Base-by-base conservation (phyloP, 1,139 yeast genomes). In the Taiozyma sp. region DNA sequence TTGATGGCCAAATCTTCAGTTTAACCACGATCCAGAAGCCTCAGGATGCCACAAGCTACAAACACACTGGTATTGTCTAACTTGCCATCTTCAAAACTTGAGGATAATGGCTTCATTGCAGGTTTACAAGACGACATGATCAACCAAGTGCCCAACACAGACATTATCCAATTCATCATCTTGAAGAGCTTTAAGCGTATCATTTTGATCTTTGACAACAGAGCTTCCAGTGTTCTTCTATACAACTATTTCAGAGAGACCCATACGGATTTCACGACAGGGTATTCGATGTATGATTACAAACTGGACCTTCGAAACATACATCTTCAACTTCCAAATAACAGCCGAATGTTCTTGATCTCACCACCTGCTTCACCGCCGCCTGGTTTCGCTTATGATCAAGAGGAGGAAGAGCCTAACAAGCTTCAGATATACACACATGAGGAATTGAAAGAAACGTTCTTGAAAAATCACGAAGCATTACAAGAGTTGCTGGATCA, bases 301-400 rank as follows among this genome's bases (percentile, higher is more conserved):
- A 51, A 52, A 7, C 49, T 55, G 14, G 44, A 53, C 16, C 52
- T 58, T 8, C 59, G 52, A 39, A 57, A 62, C 27, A 57, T 54
- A 45, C 65, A 65, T 48, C 54, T 71, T 23, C 48, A 64, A 49
- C 58, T 70, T 12, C 75, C 75, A 5, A 57, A 59, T 45, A 56
- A 64, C 43, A 58, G 63, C 12, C 61, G 65, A 46, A 53, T 69
- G 63, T 70, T 70, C 51, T 53, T 71, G 47, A 66, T 71, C 8
- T 70, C 74, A 1, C 75, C 75, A 9, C 75, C 75, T 16, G 65
- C 69, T 8, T 71, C 75, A 10, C 75, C 75, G 2, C 74, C 74
- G 4, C 66, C 70, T 2, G 74, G 60, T 36, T 71, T 71, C 52
- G 70, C 70, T 52, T 71, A 65, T 54, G 60, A 67, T 8, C 61